These are phyloP conservation scores for Hanseniaspora thailandica DNA, from an alignment of 805 yeast species.

Conservation along the genomic window DNA sequence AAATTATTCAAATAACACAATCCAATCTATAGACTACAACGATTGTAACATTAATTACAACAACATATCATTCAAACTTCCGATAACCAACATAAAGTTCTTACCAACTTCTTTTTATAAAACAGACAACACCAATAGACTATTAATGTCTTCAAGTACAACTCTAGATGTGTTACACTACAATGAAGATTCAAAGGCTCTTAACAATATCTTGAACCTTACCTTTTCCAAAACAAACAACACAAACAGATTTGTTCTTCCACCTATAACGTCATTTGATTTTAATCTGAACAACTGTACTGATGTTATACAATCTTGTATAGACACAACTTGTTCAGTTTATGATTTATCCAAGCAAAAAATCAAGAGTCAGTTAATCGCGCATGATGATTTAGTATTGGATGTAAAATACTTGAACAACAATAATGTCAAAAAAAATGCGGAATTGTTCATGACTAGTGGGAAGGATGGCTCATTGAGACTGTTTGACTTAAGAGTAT, in stretches of 20 bases:
- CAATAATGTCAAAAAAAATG: conserved; percentile 37
- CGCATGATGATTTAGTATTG: conserved; percentile 90
- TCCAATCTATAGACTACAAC: background rate
- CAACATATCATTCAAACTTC: background rate
- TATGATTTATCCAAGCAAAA: conserved; percentile 61
- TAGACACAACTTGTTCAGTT: conserved; percentile 92
- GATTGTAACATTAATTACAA: background rate
- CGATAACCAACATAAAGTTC: conserved; percentile 9
- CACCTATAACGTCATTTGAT: conserved; percentile 89
- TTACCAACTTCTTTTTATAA: conserved; percentile 9
- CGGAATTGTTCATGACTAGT: conserved; percentile 67
- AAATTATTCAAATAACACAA: background rate
- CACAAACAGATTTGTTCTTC: conserved; percentile 29
- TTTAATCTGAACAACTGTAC: conserved; percentile 72
- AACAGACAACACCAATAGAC: conserved; percentile 21
- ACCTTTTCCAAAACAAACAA: conserved; percentile 35
- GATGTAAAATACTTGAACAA: conserved; percentile 78
- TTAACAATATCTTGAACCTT: conserved; percentile 34
- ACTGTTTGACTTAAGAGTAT: conserved; percentile 74
- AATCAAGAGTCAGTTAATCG: conserved; percentile 87
- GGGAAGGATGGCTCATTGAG: conserved; percentile 93
- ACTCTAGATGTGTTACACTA: conserved; percentile 27
- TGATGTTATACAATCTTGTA: conserved; percentile 67
- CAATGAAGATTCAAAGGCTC: conserved; percentile 21
- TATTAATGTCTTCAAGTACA: conserved; percentile 29